These are phyloP conservation scores for Auricularia auricula-judae DNA, from an alignment of 768 basidiomycete genomes.

Conservation along the genomic window DNA sequence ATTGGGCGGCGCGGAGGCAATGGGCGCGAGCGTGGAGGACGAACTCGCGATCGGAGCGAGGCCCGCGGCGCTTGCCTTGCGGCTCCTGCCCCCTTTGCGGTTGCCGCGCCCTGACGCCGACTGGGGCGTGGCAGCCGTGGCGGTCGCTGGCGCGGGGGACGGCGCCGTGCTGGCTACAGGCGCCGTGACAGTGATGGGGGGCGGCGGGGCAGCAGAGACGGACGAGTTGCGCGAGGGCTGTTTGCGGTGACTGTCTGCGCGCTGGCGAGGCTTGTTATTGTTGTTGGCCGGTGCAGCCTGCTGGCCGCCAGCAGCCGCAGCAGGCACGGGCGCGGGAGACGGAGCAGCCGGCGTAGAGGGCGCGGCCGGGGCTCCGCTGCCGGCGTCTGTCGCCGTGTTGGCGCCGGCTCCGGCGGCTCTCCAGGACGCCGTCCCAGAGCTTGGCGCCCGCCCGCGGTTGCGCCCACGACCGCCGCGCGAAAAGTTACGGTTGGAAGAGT, in stretches of 20 bases:
- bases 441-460: background rate
- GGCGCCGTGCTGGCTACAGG: background rate
- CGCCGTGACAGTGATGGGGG: background rate
- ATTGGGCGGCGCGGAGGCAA: background rate
- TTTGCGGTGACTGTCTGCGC: background rate
- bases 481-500: background rate
- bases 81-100: background rate
- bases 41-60: background rate
- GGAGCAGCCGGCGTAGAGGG: background rate
- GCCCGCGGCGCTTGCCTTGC: background rate
- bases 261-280: background rate
- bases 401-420: background rate
- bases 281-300: background rate
- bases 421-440: background rate
- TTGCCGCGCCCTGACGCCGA: background rate
- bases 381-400: background rate
- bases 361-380: background rate
- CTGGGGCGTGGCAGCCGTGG: background rate
- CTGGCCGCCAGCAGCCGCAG: no score
- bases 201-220: background rate
- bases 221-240: background rate
- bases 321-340: background rate
- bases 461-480: background rate
- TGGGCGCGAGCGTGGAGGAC: background rate
- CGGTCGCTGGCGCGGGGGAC: background rate